Evolutionary conservation across 306 rosid species (phyloP).

Genomic region (Gynostemma pentaphyllum): DNA sequence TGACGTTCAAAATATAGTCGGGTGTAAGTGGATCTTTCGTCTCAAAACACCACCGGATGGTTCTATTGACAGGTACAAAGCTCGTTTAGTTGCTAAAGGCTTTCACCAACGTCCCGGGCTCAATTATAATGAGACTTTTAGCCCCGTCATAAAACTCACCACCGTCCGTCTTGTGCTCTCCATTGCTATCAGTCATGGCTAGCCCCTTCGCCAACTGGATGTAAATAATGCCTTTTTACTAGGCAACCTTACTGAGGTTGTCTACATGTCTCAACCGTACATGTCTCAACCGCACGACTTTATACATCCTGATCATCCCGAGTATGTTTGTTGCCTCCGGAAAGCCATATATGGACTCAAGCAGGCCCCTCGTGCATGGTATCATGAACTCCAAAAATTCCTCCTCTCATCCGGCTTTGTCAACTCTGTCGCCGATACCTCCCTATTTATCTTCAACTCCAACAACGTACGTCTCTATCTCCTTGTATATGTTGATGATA

Average conservation of each 20-base stretch:
- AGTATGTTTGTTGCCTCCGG: neutral
- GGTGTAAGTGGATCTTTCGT: conserved; percentile 8
- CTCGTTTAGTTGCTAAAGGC: too few species aligned
- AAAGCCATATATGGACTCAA: neutral
- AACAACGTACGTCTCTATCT: too few species aligned
- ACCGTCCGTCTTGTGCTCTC: neutral
- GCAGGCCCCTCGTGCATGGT: too few species aligned
- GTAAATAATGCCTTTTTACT: neutral
- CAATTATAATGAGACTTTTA: neutral
- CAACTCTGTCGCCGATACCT: too few species aligned
- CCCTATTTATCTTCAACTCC: too few species aligned
- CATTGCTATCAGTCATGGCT: neutral
- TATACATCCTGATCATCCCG: neutral
- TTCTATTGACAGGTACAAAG: too few species aligned
- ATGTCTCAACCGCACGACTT: too few species aligned
- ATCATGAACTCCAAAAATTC: too few species aligned
- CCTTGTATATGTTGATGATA: too few species aligned
- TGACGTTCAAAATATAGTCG: neutral
- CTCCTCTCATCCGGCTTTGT: too few species aligned
- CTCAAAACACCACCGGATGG: neutral
- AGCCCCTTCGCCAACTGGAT: too few species aligned
- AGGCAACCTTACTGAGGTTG: neutral
- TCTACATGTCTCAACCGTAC: neutral
- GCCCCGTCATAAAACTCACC: neutral
- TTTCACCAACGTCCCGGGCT: too few species aligned